Conservation (phyloP, 305 asterid genomes). For the Lippia alba region DNA sequence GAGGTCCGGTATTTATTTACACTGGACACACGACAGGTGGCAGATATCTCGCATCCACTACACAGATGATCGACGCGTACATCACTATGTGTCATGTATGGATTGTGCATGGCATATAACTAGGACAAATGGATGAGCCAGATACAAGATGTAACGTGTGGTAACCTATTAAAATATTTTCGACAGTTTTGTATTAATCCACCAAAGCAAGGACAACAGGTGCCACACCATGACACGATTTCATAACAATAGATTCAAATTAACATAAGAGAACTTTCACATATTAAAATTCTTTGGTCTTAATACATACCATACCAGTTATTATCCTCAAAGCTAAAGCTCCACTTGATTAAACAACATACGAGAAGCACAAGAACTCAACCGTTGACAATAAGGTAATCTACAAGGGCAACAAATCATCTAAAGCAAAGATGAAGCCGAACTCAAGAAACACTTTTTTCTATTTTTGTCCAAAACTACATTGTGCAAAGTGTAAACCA, state of each 20-base stretch:
- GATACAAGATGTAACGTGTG: background rate
- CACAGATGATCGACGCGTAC: constrained; percentile 8
- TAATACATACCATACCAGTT: background rate
- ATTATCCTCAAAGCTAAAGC: background rate
- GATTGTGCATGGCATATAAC: background rate
- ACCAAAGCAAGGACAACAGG: background rate
- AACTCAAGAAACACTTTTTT: background rate
- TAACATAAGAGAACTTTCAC: background rate
- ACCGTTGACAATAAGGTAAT: background rate
- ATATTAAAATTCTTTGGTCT: background rate
- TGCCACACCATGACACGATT: background rate
- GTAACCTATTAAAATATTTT: background rate
- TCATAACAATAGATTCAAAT: background rate
- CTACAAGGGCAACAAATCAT: background rate
- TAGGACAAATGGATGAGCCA: constrained; percentile 1
- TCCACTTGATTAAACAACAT: background rate
- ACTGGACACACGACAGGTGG: constrained; percentile 6
- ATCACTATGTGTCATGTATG: background rate
- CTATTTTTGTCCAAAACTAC: too few species aligned
- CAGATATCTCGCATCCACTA: constrained; percentile 1
- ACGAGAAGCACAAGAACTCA: background rate
- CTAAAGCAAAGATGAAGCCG: background rate
- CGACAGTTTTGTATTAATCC: background rate
- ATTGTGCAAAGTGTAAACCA: too few species aligned
- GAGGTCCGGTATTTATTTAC: constrained; percentile 21